Conservation (phyloP, 129 eudicot species). For the Flaveria brownii region DNA sequence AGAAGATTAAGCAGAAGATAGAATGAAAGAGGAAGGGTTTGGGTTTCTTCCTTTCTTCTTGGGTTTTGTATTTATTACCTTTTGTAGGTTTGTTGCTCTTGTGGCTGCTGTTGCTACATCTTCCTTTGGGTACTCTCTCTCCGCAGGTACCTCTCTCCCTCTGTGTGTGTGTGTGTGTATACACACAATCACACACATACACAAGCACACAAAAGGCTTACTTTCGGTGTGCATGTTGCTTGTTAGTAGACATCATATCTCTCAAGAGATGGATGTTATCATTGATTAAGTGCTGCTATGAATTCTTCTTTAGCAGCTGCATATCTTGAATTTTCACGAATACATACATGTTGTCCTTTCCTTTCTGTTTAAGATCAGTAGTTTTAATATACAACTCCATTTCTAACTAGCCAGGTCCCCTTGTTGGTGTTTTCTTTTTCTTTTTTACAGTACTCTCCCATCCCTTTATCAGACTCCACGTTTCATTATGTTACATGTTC, state of each 20-base stretch:
- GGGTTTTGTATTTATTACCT: conserved; percentile 48
- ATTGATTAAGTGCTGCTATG: conserved; percentile 27
- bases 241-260: conserved; percentile 35
- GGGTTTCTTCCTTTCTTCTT: conserved; percentile 38
- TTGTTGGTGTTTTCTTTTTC: conserved; percentile 43
- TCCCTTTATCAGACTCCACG: conserved; percentile 33
- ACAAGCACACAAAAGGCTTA: background rate
- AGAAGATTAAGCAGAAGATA: background rate
- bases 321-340: conserved; percentile 39
- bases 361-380: conserved; percentile 34
- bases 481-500: conserved; percentile 30
- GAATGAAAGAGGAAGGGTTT: conserved; percentile 34
- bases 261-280: conserved; percentile 30
- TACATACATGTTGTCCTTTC: conserved; percentile 35
- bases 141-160: conserved; percentile 36
- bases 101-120: conserved; percentile 49
- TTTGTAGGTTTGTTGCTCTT: conserved; percentile 54
- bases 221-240: conserved; percentile 42
- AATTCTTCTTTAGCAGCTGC: conserved; percentile 32
- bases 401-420: conserved; percentile 42
- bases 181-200: background rate
- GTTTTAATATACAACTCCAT: conserved; percentile 26
- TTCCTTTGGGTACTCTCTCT: conserved; percentile 32
- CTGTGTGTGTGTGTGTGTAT: background rate
- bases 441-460: conserved; percentile 35